phyloP scores from a whole-genome alignment of 2,329 filamentous ascomycete species.

The Aspergillus caelatus region DNA sequence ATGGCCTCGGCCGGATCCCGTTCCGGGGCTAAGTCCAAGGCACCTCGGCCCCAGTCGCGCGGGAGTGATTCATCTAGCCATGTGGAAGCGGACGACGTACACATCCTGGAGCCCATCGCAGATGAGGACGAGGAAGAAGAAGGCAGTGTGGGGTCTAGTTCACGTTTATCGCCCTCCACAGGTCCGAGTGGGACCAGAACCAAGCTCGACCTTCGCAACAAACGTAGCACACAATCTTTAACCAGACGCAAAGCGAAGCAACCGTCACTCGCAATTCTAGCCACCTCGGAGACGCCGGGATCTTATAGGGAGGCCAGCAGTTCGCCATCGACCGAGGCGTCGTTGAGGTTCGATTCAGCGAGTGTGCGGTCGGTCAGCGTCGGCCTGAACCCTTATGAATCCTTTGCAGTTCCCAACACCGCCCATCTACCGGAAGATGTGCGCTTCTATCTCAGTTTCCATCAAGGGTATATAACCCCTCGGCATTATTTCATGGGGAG shows the following conservation, averaged over 20 bases:
- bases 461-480: conserved; percentile 73
- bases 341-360: conserved; percentile 39
- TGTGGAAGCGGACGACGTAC: conserved; percentile 44
- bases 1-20: conserved; percentile 48
- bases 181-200: conserved; percentile 21
- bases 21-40: conserved; percentile 46
- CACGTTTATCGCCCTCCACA: conserved; percentile 26
- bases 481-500: conserved; percentile 80
- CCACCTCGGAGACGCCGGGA: conserved; percentile 38
- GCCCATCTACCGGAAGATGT: conserved; percentile 62
- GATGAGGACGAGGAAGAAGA: conserved; percentile 46
- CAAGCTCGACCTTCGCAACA: conserved; percentile 27
- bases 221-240: conserved; percentile 35
- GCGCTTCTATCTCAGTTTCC: conserved; percentile 78
- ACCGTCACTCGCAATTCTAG: conserved; percentile 12
- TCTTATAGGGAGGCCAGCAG: conserved; percentile 49
- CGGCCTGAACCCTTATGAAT: conserved; percentile 28
- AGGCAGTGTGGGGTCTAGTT: conserved; percentile 23
- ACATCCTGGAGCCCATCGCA: conserved; percentile 43
- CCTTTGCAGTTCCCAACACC: conserved; percentile 26
- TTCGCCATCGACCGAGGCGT: conserved; percentile 56
- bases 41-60: conserved; percentile 38
- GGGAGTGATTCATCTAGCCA: conserved; percentile 58
- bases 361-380: conserved; percentile 38
- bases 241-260: conserved; percentile 31